Evolutionary conservation across 257 asterid species (phyloP), one percentile per base, ranked within the genome.

Genomic region (Lycium barbarum): DNA sequence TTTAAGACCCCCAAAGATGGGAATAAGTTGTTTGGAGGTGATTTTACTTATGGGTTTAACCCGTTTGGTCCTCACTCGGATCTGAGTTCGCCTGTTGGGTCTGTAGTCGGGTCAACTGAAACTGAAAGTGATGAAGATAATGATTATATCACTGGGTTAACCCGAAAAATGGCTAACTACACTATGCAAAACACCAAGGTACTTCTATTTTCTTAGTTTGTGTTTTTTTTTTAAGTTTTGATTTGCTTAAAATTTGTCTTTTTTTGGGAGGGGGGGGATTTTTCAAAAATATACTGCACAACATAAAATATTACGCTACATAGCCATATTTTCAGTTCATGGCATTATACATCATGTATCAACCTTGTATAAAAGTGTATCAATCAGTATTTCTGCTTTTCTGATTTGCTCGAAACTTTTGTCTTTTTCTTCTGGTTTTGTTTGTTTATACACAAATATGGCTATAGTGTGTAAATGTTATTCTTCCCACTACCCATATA

Each of bases 121-220:
- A 89, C 95, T 0, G 99, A 92, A 83, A 91, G 96, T 79, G 99
- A 93, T 47, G 98, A 94, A 18, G 98, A 94, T 40, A 40, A 40
- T 20, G 97, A 92, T 7, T 91, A 71, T 26, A n/a, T 91, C 49
- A 55, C 91, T 57, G 94, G 89, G 80, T 84, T 94, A 53, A 84
- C 95, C 15, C 88, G 88, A 11, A 87, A 87, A 78, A 47, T 91
- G 20, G 87, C 87, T 54, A 70, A 62, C 61, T 80, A 93, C 12
- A 87, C 95, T 59, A 54, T 94, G 13, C 83, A 65, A 45, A 87
- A 58, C 67, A 62, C 85, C 22, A 89, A 88, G 97, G 97, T 92
- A 65, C 33, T 0, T 15, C 11, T 11, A 2, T 22, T 5, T 0
- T 4, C 3, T 55, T 10, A 2, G 40, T n/a, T 6, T 43, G 7